Percentiles rank a stretch among this genome's conserved stretches.
These are phyloP conservation scores for Penicillium paxilli DNA, from an alignment of 495 filamentous ascomycete species.

Conservation along the genomic window DNA sequence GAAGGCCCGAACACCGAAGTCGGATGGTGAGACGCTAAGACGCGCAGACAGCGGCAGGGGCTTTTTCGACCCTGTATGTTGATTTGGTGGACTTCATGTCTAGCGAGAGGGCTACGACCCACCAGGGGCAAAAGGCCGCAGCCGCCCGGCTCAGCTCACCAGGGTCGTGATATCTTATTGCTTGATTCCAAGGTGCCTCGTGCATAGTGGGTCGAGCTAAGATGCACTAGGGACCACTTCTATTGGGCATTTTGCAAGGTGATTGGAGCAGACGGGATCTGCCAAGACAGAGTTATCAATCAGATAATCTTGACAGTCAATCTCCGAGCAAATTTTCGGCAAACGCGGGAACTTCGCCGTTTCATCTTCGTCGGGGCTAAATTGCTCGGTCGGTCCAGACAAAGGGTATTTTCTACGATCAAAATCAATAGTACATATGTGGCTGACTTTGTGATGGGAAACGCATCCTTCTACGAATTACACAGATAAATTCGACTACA, in stretches of 20 bases:
- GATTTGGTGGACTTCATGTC: background rate
- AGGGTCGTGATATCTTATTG: background rate
- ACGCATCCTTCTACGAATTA: too few relatives aligned
- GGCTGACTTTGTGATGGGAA: background rate
- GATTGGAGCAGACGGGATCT: background rate
- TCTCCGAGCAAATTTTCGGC: background rate
- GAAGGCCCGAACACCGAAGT: constrained; percentile 4
- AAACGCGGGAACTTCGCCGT: constrained; percentile 1
- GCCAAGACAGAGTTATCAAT: constrained; percentile 2
- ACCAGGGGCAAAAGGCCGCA: background rate
- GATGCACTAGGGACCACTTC: background rate
- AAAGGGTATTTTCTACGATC: background rate
- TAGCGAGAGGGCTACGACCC: background rate
- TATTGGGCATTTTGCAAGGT: background rate
- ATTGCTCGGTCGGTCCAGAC: too few relatives aligned
- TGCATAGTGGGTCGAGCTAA: constrained; percentile 2
- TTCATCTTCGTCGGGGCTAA: background rate
- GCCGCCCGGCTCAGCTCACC: constrained; percentile 1
- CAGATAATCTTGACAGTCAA: constrained; percentile 1
- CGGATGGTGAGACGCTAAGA: constrained; percentile 1
- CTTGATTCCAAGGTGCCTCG: constrained; percentile 1
- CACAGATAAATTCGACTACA: too few relatives aligned
- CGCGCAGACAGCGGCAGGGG: constrained; percentile 6
- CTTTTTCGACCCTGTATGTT: constrained; percentile 1
- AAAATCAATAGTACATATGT: background rate